Evolutionary conservation across 202 grass and related monocot genomes (phyloP).

Genomic region (Schoenoplectus tabernaemontani): DNA sequence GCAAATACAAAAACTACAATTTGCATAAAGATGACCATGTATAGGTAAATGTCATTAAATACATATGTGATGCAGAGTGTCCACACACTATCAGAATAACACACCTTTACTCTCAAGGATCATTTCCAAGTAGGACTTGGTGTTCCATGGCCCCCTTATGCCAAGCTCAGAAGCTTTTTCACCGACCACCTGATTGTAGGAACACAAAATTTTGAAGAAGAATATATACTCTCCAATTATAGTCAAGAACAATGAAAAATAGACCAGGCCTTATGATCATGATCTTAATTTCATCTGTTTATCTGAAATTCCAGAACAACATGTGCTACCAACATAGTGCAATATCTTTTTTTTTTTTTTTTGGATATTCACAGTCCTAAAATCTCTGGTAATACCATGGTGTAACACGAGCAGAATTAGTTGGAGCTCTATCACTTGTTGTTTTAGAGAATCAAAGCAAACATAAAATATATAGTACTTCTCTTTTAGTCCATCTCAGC

Average conservation of each 20-base stretch:
- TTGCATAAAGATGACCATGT: background rate
- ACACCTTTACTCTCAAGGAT: constrained; percentile 92
- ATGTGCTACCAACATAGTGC: background rate
- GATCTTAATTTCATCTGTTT: background rate
- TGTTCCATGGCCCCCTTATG: constrained; percentile 90
- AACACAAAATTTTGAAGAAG: constrained; percentile 29
- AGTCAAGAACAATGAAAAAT: background rate
- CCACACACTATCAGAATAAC: background rate
- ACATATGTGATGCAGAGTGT: background rate
- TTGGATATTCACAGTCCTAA: background rate
- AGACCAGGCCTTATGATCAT: background rate
- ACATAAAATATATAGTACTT: background rate
- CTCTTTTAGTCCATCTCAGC: background rate
- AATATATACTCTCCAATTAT: background rate
- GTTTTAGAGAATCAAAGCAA: background rate
- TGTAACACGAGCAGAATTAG: background rate
- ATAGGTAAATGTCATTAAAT: background rate
- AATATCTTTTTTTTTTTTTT: background rate
- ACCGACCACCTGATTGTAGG: constrained; percentile 77
- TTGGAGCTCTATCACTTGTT: background rate
- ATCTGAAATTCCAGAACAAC: background rate
- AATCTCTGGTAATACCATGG: background rate
- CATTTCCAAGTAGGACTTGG: constrained; percentile 98
- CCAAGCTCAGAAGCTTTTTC: constrained; percentile 66
- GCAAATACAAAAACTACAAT: background rate